Conservation (phyloP, 2,329 filamentous ascomycete genomes). For the Ceratocystiopsis minuta region DNA sequence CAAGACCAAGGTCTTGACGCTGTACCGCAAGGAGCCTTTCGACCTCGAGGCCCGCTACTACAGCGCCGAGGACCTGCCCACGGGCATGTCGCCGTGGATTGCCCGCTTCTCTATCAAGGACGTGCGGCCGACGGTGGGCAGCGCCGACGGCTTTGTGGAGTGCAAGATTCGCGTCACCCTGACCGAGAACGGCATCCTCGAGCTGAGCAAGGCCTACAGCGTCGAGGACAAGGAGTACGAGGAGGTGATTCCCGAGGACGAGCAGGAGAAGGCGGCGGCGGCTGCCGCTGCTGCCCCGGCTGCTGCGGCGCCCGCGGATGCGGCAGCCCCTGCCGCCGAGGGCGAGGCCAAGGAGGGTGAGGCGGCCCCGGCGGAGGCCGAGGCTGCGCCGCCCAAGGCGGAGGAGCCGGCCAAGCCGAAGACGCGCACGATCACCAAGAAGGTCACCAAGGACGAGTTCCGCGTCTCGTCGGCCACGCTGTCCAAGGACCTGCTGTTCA, state of each 20-base stretch:
- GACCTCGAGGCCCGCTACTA: slow-evolving; percentile 90
- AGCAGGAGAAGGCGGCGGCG: slow-evolving; percentile 15
- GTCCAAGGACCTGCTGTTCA: slow-evolving; percentile 52
- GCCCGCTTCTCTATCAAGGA: slow-evolving; percentile 96
- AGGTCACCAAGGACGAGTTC: slow-evolving; percentile 91
- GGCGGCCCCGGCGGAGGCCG: neutral
- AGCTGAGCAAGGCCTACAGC: slow-evolving; percentile 93
- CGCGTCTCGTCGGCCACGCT: slow-evolving; percentile 71
- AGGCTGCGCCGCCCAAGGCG: slow-evolving; percentile 55
- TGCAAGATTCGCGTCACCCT: slow-evolving; percentile 98
- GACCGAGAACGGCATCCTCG: slow-evolving; percentile 90
- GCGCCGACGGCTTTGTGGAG: slow-evolving; percentile 96
- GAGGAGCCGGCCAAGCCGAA: slow-evolving; percentile 45
- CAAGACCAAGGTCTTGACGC: slow-evolving; percentile 96
- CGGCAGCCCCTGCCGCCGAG: neutral
- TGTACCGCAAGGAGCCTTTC: slow-evolving; percentile 96
- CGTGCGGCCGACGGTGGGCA: slow-evolving; percentile 60
- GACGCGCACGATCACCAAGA: slow-evolving; percentile 98
- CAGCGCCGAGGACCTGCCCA: slow-evolving; percentile 69
- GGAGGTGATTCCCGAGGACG: slow-evolving; percentile 34
- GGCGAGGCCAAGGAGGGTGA: slow-evolving; percentile 8
- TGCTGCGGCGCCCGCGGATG: slow-evolving; percentile 29
- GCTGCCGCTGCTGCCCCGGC: neutral
- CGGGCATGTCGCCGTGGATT: slow-evolving; percentile 87
- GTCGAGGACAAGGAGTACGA: slow-evolving; percentile 97